phyloP scores from a whole-genome alignment of 495 filamentous ascomycete species.

The Apiosordaria backusii region DNA sequence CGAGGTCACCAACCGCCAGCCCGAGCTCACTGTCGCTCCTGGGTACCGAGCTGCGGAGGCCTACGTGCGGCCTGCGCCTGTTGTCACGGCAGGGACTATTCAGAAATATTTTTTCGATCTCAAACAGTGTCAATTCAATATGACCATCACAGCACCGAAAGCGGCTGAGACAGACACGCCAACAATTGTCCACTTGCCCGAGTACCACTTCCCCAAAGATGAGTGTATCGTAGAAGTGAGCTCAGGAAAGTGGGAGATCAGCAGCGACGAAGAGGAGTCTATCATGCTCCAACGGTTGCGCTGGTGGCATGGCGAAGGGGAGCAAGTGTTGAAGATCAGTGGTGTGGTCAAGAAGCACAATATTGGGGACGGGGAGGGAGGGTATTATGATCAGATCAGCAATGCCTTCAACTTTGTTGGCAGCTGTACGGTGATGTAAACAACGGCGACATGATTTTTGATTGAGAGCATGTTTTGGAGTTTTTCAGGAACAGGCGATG shows the following conservation, averaged over 20 bases:
- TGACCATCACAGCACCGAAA: constrained; percentile 56
- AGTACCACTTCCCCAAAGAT: constrained; percentile 85
- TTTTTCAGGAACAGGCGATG: background rate
- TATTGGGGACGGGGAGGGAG: constrained; percentile 35
- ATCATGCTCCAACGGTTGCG: constrained; percentile 67
- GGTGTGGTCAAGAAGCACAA: constrained; percentile 59
- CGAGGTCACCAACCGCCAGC: constrained; percentile 46
- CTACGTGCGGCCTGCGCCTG: constrained; percentile 80
- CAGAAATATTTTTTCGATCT: constrained; percentile 73
- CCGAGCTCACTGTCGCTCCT: constrained; percentile 53
- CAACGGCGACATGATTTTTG: background rate
- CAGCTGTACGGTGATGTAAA: constrained; percentile 45
- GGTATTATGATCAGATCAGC: constrained; percentile 45
- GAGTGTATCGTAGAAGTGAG: constrained; percentile 66
- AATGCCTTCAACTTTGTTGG: constrained; percentile 28
- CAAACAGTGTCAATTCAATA: constrained; percentile 65
- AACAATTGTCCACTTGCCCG: constrained; percentile 83
- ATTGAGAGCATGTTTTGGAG: background rate
- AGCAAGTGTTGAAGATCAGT: constrained; percentile 74
- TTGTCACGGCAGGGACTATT: constrained; percentile 67
- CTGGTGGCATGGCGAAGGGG: constrained; percentile 89
- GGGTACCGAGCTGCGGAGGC: constrained; percentile 90
- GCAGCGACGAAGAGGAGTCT: constrained; percentile 61
- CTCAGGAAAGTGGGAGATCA: constrained; percentile 86
- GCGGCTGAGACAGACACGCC: constrained; percentile 56